These are phyloP conservation scores for Hanseniaspora gamundiae DNA, from an alignment of 1,139 yeast genomes.

Conservation along the genomic window DNA sequence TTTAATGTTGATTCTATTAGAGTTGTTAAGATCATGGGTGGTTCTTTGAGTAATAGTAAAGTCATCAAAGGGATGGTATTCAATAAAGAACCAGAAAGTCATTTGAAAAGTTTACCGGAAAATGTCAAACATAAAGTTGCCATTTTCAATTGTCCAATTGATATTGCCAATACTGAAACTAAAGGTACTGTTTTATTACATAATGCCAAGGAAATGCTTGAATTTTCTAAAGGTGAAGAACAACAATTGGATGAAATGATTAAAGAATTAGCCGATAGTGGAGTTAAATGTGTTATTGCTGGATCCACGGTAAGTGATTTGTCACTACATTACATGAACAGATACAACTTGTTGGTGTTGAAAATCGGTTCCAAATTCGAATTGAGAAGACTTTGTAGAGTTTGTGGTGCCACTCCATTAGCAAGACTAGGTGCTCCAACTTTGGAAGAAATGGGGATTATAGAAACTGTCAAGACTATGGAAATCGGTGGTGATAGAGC, in stretches of 20 bases:
- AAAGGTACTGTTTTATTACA: slow-evolving; percentile 93
- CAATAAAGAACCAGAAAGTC: slow-evolving; percentile 93
- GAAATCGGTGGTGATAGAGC: slow-evolving; percentile 98
- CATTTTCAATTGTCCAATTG: slow-evolving; percentile 87
- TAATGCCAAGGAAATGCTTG: slow-evolving; percentile 93
- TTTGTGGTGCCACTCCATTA: slow-evolving; percentile 94
- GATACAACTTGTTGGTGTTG: slow-evolving; percentile 72
- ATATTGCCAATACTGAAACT: slow-evolving; percentile 89
- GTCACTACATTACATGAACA: slow-evolving; percentile 84
- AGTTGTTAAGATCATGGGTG: slow-evolving; percentile 94
- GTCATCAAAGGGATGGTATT: slow-evolving; percentile 97
- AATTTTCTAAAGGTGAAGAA: slow-evolving; percentile 93
- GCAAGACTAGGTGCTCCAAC: slow-evolving; percentile 93
- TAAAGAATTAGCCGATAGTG: slow-evolving; percentile 72
- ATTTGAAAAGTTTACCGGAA: slow-evolving; percentile 45
- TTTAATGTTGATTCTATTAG: slow-evolving; percentile 90
- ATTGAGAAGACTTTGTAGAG: slow-evolving; percentile 84
- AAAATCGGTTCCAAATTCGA: slow-evolving; percentile 92
- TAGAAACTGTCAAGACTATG: slow-evolving; percentile 79
- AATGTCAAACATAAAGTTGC: slow-evolving; percentile 66
- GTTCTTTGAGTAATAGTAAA: slow-evolving; percentile 57
- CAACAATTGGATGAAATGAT: slow-evolving; percentile 80
- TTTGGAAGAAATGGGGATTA: slow-evolving; percentile 84
- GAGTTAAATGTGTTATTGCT: slow-evolving; percentile 79
- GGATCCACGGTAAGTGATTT: slow-evolving; percentile 90